Conservation (phyloP, 1,284 basidiomycete species). For the Apiotrichum laibachii region DNA sequence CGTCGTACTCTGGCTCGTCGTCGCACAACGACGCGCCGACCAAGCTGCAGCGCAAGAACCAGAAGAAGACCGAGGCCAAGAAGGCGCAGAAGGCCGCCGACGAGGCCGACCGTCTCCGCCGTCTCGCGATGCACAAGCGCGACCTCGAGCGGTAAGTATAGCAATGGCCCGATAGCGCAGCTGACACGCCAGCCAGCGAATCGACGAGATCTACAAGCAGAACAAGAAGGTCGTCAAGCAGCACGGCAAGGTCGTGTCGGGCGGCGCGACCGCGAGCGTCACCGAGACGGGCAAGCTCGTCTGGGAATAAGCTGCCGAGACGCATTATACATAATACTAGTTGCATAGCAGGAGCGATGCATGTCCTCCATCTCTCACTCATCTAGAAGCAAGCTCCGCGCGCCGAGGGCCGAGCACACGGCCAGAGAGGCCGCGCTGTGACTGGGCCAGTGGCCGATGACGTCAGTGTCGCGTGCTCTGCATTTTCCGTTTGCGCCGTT, state of each 20-base stretch:
- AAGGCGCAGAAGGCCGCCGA: constrained; percentile 40
- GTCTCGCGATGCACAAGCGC: constrained; percentile 40
- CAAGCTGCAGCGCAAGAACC: constrained; percentile 45
- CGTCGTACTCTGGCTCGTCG: neutral
- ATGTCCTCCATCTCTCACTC: no score
- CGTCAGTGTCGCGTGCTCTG: no score
- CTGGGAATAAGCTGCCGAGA: constrained; percentile 35
- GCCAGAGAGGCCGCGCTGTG: no score
- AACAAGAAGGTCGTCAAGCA: constrained; percentile 29
- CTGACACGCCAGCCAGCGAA: constrained; percentile 15
- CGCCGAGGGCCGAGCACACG: no score
- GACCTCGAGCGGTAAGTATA: constrained; percentile 40
- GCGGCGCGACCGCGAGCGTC: constrained; percentile 27
- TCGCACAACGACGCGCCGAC: constrained; percentile 19
- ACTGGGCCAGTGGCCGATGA: no score
- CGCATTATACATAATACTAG: neutral
- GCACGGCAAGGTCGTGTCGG: constrained; percentile 23
- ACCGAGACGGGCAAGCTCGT: constrained; percentile 40
- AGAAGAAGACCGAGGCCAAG: constrained; percentile 46
- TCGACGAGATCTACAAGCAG: constrained; percentile 42
- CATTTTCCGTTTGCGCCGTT: no score
- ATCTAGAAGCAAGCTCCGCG: no score
- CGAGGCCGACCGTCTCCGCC: constrained; percentile 39
- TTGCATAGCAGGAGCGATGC: neutral
- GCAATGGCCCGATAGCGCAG: neutral